Evolutionary conservation across 2,329 filamentous ascomycete species (phyloP).

Genomic region (Arthroderma sp.): DNA sequence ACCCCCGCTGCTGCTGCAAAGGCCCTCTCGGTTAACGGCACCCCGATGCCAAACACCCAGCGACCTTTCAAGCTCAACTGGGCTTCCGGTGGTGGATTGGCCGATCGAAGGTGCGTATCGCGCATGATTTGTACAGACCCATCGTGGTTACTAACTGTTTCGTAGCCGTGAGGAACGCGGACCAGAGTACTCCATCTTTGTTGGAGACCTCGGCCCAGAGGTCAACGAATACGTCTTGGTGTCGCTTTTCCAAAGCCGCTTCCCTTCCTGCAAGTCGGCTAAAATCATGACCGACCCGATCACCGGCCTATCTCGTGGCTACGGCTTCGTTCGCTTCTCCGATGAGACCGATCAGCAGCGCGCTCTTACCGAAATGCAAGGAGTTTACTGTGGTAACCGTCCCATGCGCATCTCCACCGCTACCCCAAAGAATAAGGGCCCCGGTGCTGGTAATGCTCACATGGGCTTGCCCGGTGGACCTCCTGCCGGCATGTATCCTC

Average conservation of each 20-base stretch:
- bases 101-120: conserved; percentile 63
- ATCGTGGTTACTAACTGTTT: not conserved
- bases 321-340: conserved; percentile 94
- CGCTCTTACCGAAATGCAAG: conserved; percentile 94
- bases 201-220: conserved; percentile 92
- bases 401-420: conserved; percentile 98
- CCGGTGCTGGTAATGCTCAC: conserved; percentile 36
- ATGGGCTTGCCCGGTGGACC: conserved; percentile 37
- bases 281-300: conserved; percentile 99
- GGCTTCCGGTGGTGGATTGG: conserved; percentile 90
- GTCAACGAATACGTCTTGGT: conserved; percentile 98
- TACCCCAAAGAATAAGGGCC: conserved; percentile 78
- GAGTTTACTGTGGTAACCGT: conserved; percentile 95
- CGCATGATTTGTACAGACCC: not conserved
- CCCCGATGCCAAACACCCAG: conserved; percentile 79
- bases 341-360: conserved; percentile 94
- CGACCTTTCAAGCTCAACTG: conserved; percentile 98
- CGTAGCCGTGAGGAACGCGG: conserved; percentile 73
- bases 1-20: conserved; percentile 75
- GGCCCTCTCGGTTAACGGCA: conserved; percentile 80
- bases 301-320: conserved; percentile 91
- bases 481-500: conserved; percentile 50
- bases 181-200: conserved; percentile 94
- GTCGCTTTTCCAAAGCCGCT: conserved; percentile 90
- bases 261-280: conserved; percentile 94